These are phyloP conservation scores for Penicillium sp. DNA, from an alignment of 2,329 filamentous ascomycete species.

Conservation along the genomic window DNA sequence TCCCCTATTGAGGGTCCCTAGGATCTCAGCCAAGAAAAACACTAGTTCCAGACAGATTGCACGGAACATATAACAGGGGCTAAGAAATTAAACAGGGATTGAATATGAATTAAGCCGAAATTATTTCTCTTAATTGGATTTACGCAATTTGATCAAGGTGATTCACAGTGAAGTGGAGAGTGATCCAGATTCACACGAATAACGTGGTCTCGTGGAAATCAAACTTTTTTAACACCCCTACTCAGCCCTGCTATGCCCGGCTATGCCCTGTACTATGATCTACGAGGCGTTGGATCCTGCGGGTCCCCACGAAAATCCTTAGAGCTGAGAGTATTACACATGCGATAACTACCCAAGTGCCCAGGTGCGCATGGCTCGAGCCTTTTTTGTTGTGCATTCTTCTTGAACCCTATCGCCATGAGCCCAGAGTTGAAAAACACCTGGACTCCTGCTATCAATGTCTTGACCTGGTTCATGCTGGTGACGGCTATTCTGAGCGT, in stretches of 20 bases:
- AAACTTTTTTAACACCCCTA: not conserved
- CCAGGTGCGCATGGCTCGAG: not conserved
- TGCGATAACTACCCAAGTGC: not conserved
- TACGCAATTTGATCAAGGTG: too few relatives aligned
- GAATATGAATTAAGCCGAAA: too few relatives aligned
- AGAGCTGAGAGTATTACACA: not conserved
- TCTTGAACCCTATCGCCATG: not conserved
- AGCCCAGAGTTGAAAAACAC: slow-evolving; percentile 11
- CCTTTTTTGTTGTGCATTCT: not conserved
- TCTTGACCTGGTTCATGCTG: slow-evolving; percentile 31
- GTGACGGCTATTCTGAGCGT: slow-evolving; percentile 27
- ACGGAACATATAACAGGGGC: too few relatives aligned
- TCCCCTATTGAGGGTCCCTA: too few relatives aligned
- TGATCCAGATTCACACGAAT: not conserved
- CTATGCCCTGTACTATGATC: not conserved
- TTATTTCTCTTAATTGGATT: too few relatives aligned
- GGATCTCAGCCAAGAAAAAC: too few relatives aligned
- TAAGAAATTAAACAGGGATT: too few relatives aligned
- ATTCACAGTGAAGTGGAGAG: not conserved
- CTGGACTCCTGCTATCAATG: slow-evolving; percentile 24
- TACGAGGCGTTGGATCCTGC: not conserved
- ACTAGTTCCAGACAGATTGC: too few relatives aligned
- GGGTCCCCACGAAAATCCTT: not conserved
- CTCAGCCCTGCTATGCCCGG: too few relatives aligned
- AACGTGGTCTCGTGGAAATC: not conserved